Base-by-base conservation (phyloP, 2,329 filamentous ascomycete genomes). In the Tolypocladium album region DNA sequence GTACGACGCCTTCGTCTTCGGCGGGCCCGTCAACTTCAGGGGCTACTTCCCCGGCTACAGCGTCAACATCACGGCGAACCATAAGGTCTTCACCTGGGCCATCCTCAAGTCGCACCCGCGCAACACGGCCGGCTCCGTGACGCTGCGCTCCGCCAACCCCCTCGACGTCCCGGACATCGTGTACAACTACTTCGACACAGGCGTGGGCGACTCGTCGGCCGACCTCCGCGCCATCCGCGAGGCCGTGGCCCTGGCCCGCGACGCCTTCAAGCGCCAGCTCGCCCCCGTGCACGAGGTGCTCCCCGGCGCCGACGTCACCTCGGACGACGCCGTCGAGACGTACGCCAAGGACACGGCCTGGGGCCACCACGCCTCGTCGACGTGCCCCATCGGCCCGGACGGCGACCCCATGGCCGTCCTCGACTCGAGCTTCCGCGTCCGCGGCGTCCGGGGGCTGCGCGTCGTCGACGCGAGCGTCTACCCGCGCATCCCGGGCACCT, bases 81-180 rank as follows among this genome's bases (percentile, higher is more conserved):
- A 74, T 20, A 74, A 75, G 58, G 71, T 76, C 66, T 72, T 67
- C 65, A 71, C 68, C 56, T 72, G 69, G 70, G 62, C 68, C 24
- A 77, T 66, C 17, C 62, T 89, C 61, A 86, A 88, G 70, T 79
- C 81, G 2, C 85, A 87, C 66, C 80, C 86, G 0, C 80, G 82
- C 58, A 88, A 89, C 62, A 74, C 67, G 1, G 81, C 80, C 7
- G 88, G 88, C 11, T 81, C 78, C 1, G 86, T 91, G 4, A 79
- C 71, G 4, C 79, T 91, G 6, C 76, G 75, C 20, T 86, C 83
- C 0, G 72, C 80, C 0, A 81, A 90, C 67, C 87, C 88, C 0
- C 80, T 82, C 0, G 86, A 89, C 59, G 74, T 78, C 3, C 88
- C 88, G 0, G 70, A 80, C 7, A 87, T 90, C 64, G 75, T 76